Conservation (phyloP, 164 flowering plant species). For the Annona squamosa region DNA sequence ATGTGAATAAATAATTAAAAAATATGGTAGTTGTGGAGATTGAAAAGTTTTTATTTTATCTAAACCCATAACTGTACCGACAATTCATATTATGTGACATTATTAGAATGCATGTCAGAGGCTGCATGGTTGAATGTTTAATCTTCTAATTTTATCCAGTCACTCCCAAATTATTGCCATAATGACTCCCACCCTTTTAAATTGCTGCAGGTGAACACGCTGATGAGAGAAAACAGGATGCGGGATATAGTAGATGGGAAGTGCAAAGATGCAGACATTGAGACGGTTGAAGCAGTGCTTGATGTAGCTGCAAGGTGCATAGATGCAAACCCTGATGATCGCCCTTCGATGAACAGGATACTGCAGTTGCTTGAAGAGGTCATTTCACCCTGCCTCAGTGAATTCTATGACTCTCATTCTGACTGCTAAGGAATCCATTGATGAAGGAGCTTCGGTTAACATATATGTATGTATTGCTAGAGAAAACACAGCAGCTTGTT, state of each 20-base stretch:
- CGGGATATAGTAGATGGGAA: slow-evolving; percentile 69
- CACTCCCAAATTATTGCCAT: background rate
- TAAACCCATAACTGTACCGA: too few species aligned
- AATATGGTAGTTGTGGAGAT: too few species aligned
- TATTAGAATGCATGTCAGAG: too few species aligned
- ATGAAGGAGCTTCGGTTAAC: background rate
- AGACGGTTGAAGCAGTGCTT: slow-evolving; percentile 71
- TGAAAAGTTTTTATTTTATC: too few species aligned
- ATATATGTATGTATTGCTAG: background rate
- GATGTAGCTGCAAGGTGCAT: slow-evolving; percentile 78
- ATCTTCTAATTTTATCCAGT: background rate
- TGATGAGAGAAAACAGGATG: slow-evolving; percentile 51
- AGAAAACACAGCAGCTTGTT: background rate
- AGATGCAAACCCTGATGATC: slow-evolving; percentile 65
- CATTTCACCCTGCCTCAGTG: slow-evolving; percentile 86
- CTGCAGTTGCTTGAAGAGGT: slow-evolving; percentile 81
- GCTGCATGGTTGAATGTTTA: background rate
- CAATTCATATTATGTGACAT: too few species aligned
- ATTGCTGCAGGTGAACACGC: slow-evolving; percentile 66
- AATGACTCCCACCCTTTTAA: background rate
- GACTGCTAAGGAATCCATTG: slow-evolving; percentile 29
- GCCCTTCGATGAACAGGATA: slow-evolving; percentile 78
- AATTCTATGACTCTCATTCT: slow-evolving; percentile 81
- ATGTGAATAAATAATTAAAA: too few species aligned
- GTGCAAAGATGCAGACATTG: slow-evolving; percentile 57